A percentile compares a stretch with the other conserved stretches of the same genome.
Evolutionary conservation across 202 grass and related monocot species (phyloP).

Genomic region (Dendrocalamus latiflorus): DNA sequence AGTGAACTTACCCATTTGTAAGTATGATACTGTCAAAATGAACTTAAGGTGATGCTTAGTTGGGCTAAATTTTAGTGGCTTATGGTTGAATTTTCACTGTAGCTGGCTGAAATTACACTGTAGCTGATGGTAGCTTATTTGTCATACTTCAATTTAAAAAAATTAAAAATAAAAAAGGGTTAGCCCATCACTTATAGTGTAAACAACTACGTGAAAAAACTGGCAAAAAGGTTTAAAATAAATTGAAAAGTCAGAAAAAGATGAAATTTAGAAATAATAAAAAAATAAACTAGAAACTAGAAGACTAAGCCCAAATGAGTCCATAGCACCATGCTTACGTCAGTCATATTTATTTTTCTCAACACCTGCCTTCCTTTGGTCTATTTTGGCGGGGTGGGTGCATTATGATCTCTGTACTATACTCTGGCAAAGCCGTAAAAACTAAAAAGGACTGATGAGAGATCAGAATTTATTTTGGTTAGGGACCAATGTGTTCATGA

Average conservation of each 20-base stretch:
- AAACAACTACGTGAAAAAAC: no score
- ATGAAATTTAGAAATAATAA: no score
- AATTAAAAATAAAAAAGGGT: no score
- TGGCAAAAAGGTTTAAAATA: no score
- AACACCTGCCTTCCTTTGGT: neutral
- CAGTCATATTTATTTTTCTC: neutral
- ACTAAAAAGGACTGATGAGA: conserved; percentile 2
- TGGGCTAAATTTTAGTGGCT: no score
- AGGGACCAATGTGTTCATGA: conserved; percentile 49
- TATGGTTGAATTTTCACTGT: no score
- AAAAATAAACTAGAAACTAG: no score
- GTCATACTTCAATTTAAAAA: no score
- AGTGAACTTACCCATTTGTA: neutral
- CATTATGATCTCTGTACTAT: conserved; percentile 22
- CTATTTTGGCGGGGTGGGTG: neutral
- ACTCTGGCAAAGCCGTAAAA: conserved; percentile 30
- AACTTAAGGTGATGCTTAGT: neutral
- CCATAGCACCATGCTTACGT: neutral
- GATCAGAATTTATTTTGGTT: conserved; percentile 38
- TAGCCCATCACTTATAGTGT: no score
- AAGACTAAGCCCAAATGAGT: no score
- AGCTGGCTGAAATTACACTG: no score
- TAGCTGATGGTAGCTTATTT: no score
- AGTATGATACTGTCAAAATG: neutral
- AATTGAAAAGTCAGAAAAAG: accelerated